These are phyloP conservation scores for Zoysia pacifica DNA, from an alignment of 176 grass and related monocot genomes.

Conservation along the genomic window DNA sequence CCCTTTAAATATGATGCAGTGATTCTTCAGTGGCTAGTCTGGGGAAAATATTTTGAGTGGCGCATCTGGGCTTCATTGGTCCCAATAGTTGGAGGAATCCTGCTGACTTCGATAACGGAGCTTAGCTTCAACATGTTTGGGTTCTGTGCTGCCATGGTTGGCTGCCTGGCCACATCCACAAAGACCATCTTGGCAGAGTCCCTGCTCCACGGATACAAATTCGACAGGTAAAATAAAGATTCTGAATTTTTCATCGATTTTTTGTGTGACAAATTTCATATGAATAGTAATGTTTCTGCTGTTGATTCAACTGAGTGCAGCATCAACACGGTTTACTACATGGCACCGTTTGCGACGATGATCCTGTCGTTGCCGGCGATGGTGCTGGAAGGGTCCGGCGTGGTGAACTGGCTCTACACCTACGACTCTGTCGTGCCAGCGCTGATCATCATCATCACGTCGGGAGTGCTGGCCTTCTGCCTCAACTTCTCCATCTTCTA, in stretches of 20 bases:
- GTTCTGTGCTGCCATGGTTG: conserved; percentile 78
- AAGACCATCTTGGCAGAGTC: conserved; percentile 87
- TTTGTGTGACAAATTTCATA: background rate
- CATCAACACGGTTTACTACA: conserved; percentile 92
- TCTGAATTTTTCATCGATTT: background rate
- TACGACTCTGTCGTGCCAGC: conserved; percentile 53
- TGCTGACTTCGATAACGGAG: conserved; percentile 72
- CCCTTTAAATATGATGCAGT: conserved; percentile 40
- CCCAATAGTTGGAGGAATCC: conserved; percentile 76
- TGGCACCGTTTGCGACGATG: conserved; percentile 85
- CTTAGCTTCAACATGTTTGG: conserved; percentile 78
- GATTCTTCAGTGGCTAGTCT: conserved; percentile 80
- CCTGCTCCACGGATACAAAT: conserved; percentile 85
- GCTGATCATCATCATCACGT: conserved; percentile 60
- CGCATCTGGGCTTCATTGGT: conserved; percentile 79
- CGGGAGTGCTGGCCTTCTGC: conserved; percentile 70
- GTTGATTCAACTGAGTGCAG: conserved; percentile 12
- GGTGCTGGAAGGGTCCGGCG: conserved; percentile 58
- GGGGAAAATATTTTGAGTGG: conserved; percentile 79
- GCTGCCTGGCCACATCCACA: conserved; percentile 80
- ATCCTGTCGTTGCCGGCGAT: conserved; percentile 62
- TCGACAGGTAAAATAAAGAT: conserved; percentile 61
- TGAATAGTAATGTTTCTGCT: background rate
- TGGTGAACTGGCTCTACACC: conserved; percentile 67
- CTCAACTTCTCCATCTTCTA: conserved; percentile 87